phyloP scores from a whole-genome alignment of 1,139 yeast species.

The Sugiyamaella sp. region DNA sequence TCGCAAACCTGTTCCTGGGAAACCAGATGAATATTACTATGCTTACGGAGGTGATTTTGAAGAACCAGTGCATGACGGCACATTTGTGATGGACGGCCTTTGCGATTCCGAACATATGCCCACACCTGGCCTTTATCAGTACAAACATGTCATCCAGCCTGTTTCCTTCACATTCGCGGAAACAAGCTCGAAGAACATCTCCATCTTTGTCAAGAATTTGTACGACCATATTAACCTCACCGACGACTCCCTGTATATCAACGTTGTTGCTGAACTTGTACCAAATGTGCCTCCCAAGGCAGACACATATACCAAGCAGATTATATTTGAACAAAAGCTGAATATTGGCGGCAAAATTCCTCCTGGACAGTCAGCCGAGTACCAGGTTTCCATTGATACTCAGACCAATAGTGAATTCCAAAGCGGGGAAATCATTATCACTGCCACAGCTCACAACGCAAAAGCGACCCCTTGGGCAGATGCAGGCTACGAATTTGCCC shows the following conservation, averaged over 20 bases:
- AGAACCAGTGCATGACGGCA: slow-evolving; percentile 44
- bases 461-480: slow-evolving; percentile 31
- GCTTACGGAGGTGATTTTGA: slow-evolving; percentile 47
- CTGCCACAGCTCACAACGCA: slow-evolving; percentile 26
- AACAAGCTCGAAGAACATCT: slow-evolving; percentile 12
- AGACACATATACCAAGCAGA: neutral
- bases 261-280: slow-evolving; percentile 18
- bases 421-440: slow-evolving; percentile 21
- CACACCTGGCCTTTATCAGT: slow-evolving; percentile 43
- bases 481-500: slow-evolving; percentile 39
- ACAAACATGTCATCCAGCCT: slow-evolving; percentile 43
- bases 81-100: slow-evolving; percentile 46
- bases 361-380: slow-evolving; percentile 15
- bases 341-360: slow-evolving; percentile 10
- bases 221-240: slow-evolving; percentile 18
- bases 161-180: slow-evolving; percentile 30
- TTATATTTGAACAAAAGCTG: slow-evolving; percentile 10
- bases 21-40: slow-evolving; percentile 28
- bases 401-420: slow-evolving; percentile 10
- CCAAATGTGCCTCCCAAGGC: slow-evolving; percentile 14
- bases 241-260: slow-evolving; percentile 12
- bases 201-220: slow-evolving; percentile 20
- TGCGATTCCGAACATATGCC: slow-evolving; percentile 42
- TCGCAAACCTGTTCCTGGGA: slow-evolving; percentile 27
- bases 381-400: slow-evolving; percentile 13